phyloP scores from a whole-genome alignment of 2,329 filamentous ascomycete species.

The Scorias spongiosa region DNA sequence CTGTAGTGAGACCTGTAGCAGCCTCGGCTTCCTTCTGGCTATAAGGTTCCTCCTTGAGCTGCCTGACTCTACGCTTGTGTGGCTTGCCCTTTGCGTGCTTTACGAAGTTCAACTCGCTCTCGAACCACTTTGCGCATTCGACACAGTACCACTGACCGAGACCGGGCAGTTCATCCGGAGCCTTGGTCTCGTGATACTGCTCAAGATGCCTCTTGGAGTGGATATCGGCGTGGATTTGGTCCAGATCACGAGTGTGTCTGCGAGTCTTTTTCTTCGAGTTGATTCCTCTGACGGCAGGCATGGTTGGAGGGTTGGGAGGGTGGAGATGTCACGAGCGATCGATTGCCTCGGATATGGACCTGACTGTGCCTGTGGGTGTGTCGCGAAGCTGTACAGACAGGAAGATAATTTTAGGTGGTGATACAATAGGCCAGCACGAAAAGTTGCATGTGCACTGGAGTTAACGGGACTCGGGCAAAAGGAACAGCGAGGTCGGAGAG shows the following conservation, averaged over 20 bases:
- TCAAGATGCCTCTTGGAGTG: conserved; percentile 63
- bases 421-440: no score
- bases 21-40: conserved; percentile 76
- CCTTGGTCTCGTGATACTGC: conserved; percentile 64
- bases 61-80: conserved; percentile 81
- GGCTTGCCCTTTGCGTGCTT: conserved; percentile 75
- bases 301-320: conserved; percentile 12
- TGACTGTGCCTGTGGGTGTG: no score
- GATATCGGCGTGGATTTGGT: conserved; percentile 80
- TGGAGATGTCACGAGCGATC: no score
- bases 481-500: no score
- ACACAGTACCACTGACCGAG: conserved; percentile 77
- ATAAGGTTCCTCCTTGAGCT: conserved; percentile 71
- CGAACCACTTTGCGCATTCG: conserved; percentile 94
- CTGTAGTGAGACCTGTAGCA: conserved; percentile 54
- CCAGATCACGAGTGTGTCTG: conserved; percentile 56
- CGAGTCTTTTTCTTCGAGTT: conserved; percentile 35
- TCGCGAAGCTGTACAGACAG: no score
- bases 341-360: no score
- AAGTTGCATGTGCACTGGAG: no score
- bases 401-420: no score
- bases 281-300: conserved; percentile 35
- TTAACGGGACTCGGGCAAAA: no score
- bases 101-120: conserved; percentile 61
- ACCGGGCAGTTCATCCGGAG: conserved; percentile 72